phyloP scores from a whole-genome alignment of 73 alveolate genomes.

The Paramecium primaurelia region DNA sequence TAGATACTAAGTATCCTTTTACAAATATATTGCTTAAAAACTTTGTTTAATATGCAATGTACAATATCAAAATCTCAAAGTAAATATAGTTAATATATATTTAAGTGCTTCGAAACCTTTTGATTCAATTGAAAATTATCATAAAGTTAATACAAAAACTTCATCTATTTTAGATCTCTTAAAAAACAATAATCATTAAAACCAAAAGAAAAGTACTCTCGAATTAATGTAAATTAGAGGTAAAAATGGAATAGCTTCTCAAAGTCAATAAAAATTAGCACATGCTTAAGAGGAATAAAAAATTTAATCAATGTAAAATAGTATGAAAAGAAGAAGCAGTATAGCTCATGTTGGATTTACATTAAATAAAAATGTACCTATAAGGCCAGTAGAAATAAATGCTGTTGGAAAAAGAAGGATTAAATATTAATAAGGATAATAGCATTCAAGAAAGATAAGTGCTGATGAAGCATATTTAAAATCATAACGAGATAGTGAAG shows the following conservation, averaged over 20 bases:
- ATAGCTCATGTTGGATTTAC: conserved; percentile 41
- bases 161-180: neutral
- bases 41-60: conserved; percentile 40
- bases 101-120: neutral
- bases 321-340: neutral
- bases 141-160: neutral
- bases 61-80: neutral
- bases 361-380: conserved; percentile 43
- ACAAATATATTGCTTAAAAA: neutral
- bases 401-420: conserved; percentile 46
- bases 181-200: neutral
- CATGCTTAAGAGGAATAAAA: neutral
- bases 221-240: conserved; percentile 42
- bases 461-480: neutral
- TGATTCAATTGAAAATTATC: conserved; percentile 25
- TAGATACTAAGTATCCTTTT: neutral
- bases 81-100: neutral
- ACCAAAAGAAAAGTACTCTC: neutral
- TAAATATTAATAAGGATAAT: neutral
- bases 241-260: conserved; percentile 18
- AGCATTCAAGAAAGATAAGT: conserved; percentile 18
- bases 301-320: neutral
- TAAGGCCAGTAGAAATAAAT: conserved; percentile 11
- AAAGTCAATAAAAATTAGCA: neutral
- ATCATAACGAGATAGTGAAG: neutral